A percentile compares a stretch with the other conserved stretches of the same genome.
phyloP scores from a whole-genome alignment of 345 rosid genomes.

The Hevea brasiliensis region DNA sequence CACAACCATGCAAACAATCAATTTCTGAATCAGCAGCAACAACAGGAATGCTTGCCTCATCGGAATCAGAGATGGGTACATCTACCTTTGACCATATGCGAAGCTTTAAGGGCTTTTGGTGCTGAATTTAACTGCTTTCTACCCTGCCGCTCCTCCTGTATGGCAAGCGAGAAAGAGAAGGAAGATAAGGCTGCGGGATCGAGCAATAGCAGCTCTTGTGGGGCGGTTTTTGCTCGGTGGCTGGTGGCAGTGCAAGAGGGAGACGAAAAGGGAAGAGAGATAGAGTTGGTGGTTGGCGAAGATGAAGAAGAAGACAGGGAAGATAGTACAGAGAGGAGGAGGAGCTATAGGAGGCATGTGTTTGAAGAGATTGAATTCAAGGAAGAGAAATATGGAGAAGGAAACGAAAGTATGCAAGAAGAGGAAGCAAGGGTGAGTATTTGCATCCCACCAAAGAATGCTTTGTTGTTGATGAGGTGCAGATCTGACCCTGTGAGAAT shows the following conservation, averaged over 20 bases:
- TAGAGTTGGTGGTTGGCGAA: constrained; percentile 71
- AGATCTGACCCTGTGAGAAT: constrained; percentile 95
- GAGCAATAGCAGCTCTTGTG: constrained; percentile 48
- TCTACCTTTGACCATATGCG: constrained; percentile 78
- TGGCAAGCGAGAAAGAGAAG: constrained; percentile 34
- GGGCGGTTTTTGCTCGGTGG: constrained; percentile 82
- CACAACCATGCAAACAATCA: not conserved
- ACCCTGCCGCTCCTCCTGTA: constrained; percentile 81
- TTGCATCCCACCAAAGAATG: constrained; percentile 83
- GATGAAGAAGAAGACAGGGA: constrained; percentile 21
- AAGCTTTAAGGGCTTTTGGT: constrained; percentile 73
- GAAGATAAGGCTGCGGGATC: constrained; percentile 11
- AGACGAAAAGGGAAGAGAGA: constrained; percentile 61
- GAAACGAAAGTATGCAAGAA: constrained; percentile 25
- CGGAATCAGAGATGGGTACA: constrained; percentile 83
- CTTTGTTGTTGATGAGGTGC: constrained; percentile 84
- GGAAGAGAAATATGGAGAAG: constrained; percentile 36
- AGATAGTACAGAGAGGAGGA: constrained; percentile 39
- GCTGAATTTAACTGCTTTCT: constrained; percentile 83
- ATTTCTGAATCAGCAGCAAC: constrained; percentile 23
- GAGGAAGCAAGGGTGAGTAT: constrained; percentile 54
- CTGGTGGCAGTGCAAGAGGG: constrained; percentile 71
- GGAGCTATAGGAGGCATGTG: constrained; percentile 67
- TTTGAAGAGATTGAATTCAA: constrained; percentile 64
- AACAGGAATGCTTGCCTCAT: constrained; percentile 43